Conservation (phyloP, 108 stramenopile species). For the Cyclotella choctawhatcheeana region DNA sequence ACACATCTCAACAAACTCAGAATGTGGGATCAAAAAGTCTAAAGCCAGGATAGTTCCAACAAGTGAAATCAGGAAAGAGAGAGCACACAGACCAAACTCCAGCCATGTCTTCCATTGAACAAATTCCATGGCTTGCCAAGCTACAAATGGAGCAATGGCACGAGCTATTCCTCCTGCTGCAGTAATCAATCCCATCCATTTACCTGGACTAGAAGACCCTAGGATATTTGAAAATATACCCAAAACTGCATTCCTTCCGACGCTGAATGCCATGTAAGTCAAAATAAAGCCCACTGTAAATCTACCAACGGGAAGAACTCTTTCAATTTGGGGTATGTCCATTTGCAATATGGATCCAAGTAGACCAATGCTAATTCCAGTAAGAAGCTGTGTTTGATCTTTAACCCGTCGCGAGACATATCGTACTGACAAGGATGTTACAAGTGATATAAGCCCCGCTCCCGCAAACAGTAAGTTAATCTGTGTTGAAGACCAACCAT, state of each 20-base stretch:
- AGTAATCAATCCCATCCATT: no score
- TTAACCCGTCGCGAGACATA: slow-evolving; percentile 23
- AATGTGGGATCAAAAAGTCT: no score
- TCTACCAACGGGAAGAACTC: slow-evolving; percentile 37
- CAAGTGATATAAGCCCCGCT: slow-evolving; percentile 40
- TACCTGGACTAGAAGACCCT: no score
- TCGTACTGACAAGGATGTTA: slow-evolving; percentile 38
- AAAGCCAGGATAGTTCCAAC: no score
- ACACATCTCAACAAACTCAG: no score
- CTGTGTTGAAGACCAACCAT: no score
- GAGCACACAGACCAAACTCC: slow-evolving; percentile 37
- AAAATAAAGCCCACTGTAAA: slow-evolving; percentile 49
- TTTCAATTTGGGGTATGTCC: slow-evolving; percentile 38
- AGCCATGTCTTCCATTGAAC: slow-evolving; percentile 32
- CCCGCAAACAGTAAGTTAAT: no score
- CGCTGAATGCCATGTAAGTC: slow-evolving; percentile 49
- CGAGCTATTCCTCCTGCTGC: no score
- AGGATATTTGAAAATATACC: no score
- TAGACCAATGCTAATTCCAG: slow-evolving; percentile 37
- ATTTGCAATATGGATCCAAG: slow-evolving; percentile 38
- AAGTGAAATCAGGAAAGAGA: no score
- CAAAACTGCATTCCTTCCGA: slow-evolving; percentile 49
- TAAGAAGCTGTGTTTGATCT: slow-evolving; percentile 39
- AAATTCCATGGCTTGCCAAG: slow-evolving; percentile 2
- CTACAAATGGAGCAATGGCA: no score